Conservation (phyloP, 2,329 filamentous ascomycete species). For the Mycosphaerella sp. region DNA sequence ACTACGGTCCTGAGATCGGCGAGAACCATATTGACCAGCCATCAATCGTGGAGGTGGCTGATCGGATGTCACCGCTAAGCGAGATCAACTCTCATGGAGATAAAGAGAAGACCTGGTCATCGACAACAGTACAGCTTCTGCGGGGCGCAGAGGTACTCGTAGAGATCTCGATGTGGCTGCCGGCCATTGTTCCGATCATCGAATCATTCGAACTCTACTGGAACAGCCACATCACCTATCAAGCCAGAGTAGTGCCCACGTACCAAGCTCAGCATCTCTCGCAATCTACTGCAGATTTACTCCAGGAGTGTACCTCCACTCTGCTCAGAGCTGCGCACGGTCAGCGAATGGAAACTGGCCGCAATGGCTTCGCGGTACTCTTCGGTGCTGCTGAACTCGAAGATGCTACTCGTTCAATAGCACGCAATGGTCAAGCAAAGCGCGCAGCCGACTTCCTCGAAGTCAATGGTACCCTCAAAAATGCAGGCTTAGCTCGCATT, state of each 20-base stretch:
- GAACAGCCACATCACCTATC: slow-evolving; percentile 22
- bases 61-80: slow-evolving; percentile 2
- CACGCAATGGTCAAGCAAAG: background rate
- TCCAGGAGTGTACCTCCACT: background rate
- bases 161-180: slow-evolving; percentile 23
- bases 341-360: slow-evolving; percentile 6
- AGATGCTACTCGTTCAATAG: background rate
- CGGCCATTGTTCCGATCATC: slow-evolving; percentile 2
- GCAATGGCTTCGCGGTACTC: slow-evolving; percentile 16
- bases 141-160: background rate
- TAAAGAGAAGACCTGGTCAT: background rate
- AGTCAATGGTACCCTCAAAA: background rate
- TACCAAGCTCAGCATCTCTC: background rate
- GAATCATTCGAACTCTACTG: slow-evolving; percentile 24
- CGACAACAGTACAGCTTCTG: background rate
- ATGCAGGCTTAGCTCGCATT: slow-evolving; percentile 20
- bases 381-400: slow-evolving; percentile 7
- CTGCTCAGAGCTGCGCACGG: slow-evolving; percentile 8
- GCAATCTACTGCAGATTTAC: background rate
- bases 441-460: background rate
- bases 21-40: slow-evolving; percentile 25
- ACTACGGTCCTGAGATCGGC: slow-evolving; percentile 21
- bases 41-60: slow-evolving; percentile 21
- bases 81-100: background rate
- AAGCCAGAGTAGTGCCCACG: slow-evolving; percentile 6